Percentiles rank a stretch among this genome's conserved stretches.
Conservation (phyloP, 192 early-diverging fungal species). For the Coemansia sp. region DNA sequence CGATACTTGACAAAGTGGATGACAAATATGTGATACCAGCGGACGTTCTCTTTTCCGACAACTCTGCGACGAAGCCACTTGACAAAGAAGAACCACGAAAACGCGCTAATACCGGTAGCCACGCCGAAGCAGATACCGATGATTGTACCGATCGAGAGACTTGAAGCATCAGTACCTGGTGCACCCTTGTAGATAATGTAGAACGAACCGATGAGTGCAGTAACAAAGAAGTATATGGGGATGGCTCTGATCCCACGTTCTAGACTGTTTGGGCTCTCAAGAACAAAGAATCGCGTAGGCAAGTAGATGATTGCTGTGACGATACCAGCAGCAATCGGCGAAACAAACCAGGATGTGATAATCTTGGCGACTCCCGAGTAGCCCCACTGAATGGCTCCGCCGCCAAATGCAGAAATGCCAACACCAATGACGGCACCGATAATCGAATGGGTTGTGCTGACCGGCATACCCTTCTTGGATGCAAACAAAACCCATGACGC, state of each 20-base stretch:
- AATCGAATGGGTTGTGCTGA: constrained; percentile 81
- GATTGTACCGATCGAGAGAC: constrained; percentile 48
- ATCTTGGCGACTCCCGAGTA: constrained; percentile 57
- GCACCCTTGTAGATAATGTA: constrained; percentile 74
- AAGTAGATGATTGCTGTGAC: constrained; percentile 65
- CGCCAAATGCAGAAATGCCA: constrained; percentile 71
- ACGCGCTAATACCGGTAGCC: constrained; percentile 53
- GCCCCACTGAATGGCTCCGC: constrained; percentile 60
- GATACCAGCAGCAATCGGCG: constrained; percentile 64
- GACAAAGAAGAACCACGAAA: constrained; percentile 63
- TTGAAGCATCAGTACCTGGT: constrained; percentile 46
- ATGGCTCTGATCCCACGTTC: constrained; percentile 64
- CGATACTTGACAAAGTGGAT: constrained; percentile 59
- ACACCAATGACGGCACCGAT: constrained; percentile 75
- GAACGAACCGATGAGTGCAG: constrained; percentile 61
- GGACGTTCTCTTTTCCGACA: constrained; percentile 61
- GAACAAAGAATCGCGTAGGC: constrained; percentile 61
- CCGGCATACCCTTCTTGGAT: too few species aligned
- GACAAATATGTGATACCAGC: constrained; percentile 71
- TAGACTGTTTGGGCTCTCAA: constrained; percentile 63
- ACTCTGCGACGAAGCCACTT: constrained; percentile 64
- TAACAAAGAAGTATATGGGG: constrained; percentile 69
- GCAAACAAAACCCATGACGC: too few species aligned
- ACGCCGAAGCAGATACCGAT: constrained; percentile 66
- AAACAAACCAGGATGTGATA: constrained; percentile 75